A percentile compares a stretch with the other conserved stretches of the same genome.
phyloP scores from a whole-genome alignment of 1,284 basidiomycete species.

The Trametes sp. region DNA sequence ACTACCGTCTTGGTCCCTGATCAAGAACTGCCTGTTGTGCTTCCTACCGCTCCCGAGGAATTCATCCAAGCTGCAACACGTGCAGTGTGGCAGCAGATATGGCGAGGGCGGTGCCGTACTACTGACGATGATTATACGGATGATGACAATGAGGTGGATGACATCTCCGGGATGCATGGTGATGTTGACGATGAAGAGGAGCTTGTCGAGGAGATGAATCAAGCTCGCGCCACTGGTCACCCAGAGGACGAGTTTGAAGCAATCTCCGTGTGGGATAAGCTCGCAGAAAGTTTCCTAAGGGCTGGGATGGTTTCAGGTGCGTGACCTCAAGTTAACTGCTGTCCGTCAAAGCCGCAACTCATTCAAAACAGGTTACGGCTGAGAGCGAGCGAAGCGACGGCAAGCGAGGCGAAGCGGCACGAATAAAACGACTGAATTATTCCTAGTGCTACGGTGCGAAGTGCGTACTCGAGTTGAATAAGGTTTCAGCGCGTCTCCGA shows the following conservation, averaged over 20 bases:
- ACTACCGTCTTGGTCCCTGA: too few relatives aligned
- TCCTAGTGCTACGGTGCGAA: too few relatives aligned
- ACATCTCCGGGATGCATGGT: too few relatives aligned
- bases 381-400: too few relatives aligned
- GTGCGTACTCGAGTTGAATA: too few relatives aligned
- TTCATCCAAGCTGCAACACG: background rate
- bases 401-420: too few relatives aligned
- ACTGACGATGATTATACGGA: background rate
- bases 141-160: background rate
- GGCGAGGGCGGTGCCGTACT: background rate
- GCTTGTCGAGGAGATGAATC: background rate
- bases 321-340: too few relatives aligned
- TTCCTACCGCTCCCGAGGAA: background rate
- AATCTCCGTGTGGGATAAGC: constrained; percentile 23
- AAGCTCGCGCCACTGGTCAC: background rate
- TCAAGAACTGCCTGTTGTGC: too few relatives aligned
- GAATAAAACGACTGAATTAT: too few relatives aligned
- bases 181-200: background rate
- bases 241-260: constrained; percentile 8
- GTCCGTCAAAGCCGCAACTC: too few relatives aligned
- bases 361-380: too few relatives aligned
- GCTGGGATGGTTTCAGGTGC: background rate
- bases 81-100: background rate
- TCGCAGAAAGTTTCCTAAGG: constrained; percentile 1
- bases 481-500: too few relatives aligned